Conservation (phyloP, 2,329 filamentous ascomycete species). For the Orbilia blumenaviensis region DNA sequence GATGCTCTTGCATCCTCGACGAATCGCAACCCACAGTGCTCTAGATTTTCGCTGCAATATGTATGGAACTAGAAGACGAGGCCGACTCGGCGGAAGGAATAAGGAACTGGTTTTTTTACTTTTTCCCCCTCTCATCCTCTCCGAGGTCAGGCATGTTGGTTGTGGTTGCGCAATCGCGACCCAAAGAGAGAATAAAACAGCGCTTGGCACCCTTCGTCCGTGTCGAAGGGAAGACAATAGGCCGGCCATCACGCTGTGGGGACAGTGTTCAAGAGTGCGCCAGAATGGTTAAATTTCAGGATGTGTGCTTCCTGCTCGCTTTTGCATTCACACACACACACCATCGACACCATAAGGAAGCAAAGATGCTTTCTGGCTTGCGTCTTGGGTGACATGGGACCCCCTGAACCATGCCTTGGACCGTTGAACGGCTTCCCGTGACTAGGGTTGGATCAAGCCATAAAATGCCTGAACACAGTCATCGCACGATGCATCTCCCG, state of each 20-base stretch:
- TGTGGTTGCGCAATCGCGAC: constrained; percentile 54
- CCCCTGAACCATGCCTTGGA: constrained; percentile 53
- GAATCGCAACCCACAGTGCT: constrained; percentile 3
- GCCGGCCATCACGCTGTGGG: constrained; percentile 8
- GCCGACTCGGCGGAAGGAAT: constrained; percentile 50
- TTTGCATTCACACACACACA: constrained; percentile 52
- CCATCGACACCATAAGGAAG: constrained; percentile 2
- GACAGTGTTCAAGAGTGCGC: constrained; percentile 25
- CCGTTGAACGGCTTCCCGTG: constrained; percentile 54
- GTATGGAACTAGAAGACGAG: not conserved
- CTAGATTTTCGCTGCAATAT: not conserved
- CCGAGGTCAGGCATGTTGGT: constrained; percentile 19
- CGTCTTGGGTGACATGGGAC: constrained; percentile 28
- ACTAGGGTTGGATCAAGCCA: constrained; percentile 51
- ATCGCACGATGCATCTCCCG: constrained; percentile 5
- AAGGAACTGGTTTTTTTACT: constrained; percentile 13
- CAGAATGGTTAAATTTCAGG: constrained; percentile 55
- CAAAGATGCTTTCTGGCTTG: constrained; percentile 45
- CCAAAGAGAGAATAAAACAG: constrained; percentile 29
- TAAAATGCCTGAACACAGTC: constrained; percentile 23
- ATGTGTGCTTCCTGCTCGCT: constrained; percentile 52
- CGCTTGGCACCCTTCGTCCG: constrained; percentile 23
- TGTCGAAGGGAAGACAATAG: constrained; percentile 35
- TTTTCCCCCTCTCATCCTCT: constrained; percentile 4
- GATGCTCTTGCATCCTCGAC: constrained; percentile 30